Conservation (phyloP, 2,329 filamentous ascomycete species). For the Coniochaeta sp. region DNA sequence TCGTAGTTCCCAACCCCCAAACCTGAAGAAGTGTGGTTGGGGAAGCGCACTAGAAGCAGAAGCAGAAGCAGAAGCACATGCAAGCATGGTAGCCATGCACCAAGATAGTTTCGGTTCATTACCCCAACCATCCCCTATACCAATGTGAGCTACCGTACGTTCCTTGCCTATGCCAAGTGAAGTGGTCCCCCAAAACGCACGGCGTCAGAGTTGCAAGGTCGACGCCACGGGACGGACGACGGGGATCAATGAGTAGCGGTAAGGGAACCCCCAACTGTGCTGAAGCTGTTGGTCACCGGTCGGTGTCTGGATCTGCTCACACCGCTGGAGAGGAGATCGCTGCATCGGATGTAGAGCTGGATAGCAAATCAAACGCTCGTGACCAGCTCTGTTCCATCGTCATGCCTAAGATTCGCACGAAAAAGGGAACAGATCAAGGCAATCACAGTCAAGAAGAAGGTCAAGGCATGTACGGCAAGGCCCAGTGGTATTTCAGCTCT, state of each 20-base stretch:
- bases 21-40: too few species aligned
- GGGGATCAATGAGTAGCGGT: not conserved
- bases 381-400: not conserved
- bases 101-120: not conserved
- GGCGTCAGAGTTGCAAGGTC: not conserved
- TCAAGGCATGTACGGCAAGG: conserved; percentile 3
- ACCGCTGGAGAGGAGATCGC: not conserved
- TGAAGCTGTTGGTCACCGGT: not conserved
- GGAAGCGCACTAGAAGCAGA: too few species aligned
- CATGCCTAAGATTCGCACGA: not conserved
- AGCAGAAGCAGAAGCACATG: not conserved
- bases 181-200: not conserved
- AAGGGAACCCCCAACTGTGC: not conserved
- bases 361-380: not conserved
- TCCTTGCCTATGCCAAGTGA: not conserved
- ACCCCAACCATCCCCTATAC: too few species aligned
- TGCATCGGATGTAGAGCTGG: not conserved
- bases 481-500: conserved; percentile 13
- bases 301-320: not conserved
- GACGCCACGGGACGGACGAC: not conserved
- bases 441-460: not conserved
- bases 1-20: not conserved
- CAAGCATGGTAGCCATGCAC: not conserved
- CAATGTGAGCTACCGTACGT: too few species aligned
- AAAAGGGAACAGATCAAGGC: not conserved